phyloP scores from a whole-genome alignment of 139 green algal species.

The Auxenochlorella protothecoides region DNA sequence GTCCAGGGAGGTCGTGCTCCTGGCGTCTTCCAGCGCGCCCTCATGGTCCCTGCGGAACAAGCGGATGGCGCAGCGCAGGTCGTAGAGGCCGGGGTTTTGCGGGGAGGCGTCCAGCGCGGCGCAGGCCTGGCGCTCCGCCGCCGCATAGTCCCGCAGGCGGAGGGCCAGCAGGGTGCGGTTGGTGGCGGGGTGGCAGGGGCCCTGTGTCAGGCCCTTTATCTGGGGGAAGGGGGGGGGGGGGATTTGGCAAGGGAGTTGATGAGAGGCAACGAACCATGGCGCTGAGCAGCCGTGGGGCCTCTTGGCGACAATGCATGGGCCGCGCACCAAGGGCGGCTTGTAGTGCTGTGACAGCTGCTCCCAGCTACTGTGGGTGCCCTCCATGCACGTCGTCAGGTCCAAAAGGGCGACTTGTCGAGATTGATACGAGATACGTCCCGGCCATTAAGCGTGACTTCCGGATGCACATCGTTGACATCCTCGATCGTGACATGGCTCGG shows the following conservation, averaged over 20 bases:
- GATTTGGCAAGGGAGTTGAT: no score
- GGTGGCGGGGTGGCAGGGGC: neutral
- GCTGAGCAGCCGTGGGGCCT: no score
- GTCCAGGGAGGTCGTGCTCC: constrained; percentile 17
- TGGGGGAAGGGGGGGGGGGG: no score
- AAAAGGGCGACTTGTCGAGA: no score
- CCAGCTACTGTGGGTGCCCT: constrained; percentile 1
- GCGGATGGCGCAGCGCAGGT: constrained; percentile 10
- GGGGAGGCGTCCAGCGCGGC: neutral
- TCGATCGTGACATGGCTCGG: no score
- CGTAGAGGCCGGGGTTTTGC: neutral
- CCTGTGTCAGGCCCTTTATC: no score
- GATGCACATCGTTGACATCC: no score
- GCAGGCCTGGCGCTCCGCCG: neutral
- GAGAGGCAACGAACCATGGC: no score
- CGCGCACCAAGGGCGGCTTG: neutral
- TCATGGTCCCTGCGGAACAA: constrained; percentile 4
- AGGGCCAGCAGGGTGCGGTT: neutral
- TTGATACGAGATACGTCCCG: no score
- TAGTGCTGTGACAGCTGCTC: constrained; percentile 4
- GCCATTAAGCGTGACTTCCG: no score
- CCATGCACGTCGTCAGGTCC: neutral
- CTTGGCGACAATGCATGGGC: neutral
- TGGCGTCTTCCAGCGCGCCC: constrained; percentile 17
- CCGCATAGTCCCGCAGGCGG: constrained; percentile 6